These are phyloP conservation scores for Pinus taeda DNA, from an alignment of 75 land plant species.

Conservation along the genomic window DNA sequence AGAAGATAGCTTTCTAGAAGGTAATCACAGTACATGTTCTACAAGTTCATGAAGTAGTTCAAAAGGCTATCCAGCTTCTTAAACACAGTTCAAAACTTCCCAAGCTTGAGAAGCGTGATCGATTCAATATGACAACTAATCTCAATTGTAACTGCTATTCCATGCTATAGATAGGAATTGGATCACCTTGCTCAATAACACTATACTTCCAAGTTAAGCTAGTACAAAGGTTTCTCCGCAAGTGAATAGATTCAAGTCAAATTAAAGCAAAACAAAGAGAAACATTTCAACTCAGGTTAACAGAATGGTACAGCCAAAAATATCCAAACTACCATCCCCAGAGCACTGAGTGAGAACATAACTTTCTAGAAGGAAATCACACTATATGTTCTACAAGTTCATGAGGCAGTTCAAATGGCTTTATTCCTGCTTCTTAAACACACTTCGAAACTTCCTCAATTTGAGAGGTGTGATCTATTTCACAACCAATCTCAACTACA, in stretches of 20 bases:
- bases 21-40: no score
- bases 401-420: no score
- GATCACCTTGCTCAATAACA: background rate
- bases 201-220: background rate
- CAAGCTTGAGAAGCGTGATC: background rate
- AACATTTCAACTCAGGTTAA: background rate
- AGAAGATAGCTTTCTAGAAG: no score
- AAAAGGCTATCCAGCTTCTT: no score
- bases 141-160: background rate
- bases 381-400: no score
- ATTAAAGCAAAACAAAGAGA: background rate
- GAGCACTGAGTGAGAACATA: no score
- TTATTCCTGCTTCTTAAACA: no score
- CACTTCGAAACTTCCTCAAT: no score
- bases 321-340: background rate
- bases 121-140: background rate
- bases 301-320: background rate
- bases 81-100: no score
- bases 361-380: no score
- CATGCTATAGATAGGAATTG: background rate
- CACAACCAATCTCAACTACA: background rate
- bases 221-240: background rate
- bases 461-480: background rate
- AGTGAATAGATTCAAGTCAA: background rate
- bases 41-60: no score